A percentile compares a stretch with the other conserved stretches of the same genome.
Evolutionary conservation across 768 basidiomycete species (phyloP).

Genomic region (Boletus rufocinnamomeus): DNA sequence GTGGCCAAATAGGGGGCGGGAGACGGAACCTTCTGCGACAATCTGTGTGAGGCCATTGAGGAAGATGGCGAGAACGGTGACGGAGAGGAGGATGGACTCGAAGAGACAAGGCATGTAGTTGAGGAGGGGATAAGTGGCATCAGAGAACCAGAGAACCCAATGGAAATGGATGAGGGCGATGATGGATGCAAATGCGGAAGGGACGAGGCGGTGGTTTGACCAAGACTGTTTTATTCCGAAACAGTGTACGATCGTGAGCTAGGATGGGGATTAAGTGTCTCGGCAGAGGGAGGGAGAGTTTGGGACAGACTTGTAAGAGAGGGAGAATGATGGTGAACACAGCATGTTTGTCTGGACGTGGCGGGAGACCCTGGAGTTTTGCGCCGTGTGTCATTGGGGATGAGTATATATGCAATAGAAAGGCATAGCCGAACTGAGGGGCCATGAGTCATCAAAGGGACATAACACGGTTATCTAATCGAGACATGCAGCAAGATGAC

Average conservation of each 20-base stretch:
- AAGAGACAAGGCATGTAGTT: constrained; percentile 75
- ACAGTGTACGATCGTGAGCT: constrained; percentile 66
- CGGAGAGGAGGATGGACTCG: constrained; percentile 59
- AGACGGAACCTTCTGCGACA: constrained; percentile 58
- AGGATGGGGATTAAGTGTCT: constrained; percentile 4
- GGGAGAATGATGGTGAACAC: constrained; percentile 74
- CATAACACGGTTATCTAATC: background rate
- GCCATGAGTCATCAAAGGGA: background rate
- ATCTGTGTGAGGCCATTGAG: constrained; percentile 70
- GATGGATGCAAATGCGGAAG: constrained; percentile 62
- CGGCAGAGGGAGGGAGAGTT: background rate
- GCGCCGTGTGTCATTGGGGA: constrained; percentile 57
- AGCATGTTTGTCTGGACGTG: constrained; percentile 72
- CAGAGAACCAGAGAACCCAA: constrained; percentile 51
- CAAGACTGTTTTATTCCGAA: constrained; percentile 64
- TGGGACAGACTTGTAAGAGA: constrained; percentile 59
- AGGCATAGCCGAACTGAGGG: constrained; percentile 70
- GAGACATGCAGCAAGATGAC: constrained; percentile 29
- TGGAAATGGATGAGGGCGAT: constrained; percentile 70
- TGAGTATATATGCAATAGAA: constrained; percentile 73
- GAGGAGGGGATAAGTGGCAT: constrained; percentile 62
- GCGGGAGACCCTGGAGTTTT: constrained; percentile 46
- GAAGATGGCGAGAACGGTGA: constrained; percentile 57
- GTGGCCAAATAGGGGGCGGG: constrained; percentile 59
- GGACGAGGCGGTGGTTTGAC: constrained; percentile 68